Conservation (phyloP, 345 rosid species). For the Rhodomyrtus tomentosa region DNA sequence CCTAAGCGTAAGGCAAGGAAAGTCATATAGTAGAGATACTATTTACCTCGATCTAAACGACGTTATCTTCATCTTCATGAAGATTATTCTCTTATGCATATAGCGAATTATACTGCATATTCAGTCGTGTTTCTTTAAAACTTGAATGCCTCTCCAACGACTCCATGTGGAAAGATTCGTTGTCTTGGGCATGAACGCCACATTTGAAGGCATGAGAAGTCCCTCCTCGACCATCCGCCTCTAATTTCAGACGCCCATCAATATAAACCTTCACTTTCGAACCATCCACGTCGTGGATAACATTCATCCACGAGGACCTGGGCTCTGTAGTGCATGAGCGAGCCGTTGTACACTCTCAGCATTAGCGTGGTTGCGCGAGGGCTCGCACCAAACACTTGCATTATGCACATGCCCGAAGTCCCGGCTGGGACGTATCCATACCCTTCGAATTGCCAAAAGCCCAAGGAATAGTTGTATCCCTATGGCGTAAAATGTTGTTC, state of each 20-base stretch:
- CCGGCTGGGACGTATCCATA: slow-evolving; percentile 20
- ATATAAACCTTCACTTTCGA: slow-evolving; percentile 12
- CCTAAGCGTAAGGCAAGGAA: too few species aligned
- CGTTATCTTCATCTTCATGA: background rate
- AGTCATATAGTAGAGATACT: too few species aligned
- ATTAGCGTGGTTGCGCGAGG: slow-evolving; percentile 10
- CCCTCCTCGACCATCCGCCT: slow-evolving; percentile 17
- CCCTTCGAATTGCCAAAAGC: slow-evolving; percentile 32
- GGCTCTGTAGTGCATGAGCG: slow-evolving; percentile 9
- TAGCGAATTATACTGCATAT: background rate
- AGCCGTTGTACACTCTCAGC: slow-evolving; percentile 27
- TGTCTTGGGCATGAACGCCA: slow-evolving; percentile 18
- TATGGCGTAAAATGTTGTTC: background rate
- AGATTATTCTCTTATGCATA: background rate
- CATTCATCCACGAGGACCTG: slow-evolving; percentile 13
- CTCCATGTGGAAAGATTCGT: slow-evolving; percentile 20
- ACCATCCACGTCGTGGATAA: slow-evolving; percentile 19
- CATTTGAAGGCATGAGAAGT: slow-evolving; percentile 16
- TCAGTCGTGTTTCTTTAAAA: background rate
- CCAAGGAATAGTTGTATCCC: slow-evolving; percentile 23
- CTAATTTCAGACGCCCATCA: slow-evolving; percentile 7
- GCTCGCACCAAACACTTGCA: slow-evolving; percentile 26
- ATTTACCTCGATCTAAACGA: background rate
- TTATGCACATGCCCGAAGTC: slow-evolving; percentile 18
- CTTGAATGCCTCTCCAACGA: slow-evolving; percentile 21